Conservation (phyloP, 352 stramenopile genomes). For the Globisporangium rhizosaccharum region DNA sequence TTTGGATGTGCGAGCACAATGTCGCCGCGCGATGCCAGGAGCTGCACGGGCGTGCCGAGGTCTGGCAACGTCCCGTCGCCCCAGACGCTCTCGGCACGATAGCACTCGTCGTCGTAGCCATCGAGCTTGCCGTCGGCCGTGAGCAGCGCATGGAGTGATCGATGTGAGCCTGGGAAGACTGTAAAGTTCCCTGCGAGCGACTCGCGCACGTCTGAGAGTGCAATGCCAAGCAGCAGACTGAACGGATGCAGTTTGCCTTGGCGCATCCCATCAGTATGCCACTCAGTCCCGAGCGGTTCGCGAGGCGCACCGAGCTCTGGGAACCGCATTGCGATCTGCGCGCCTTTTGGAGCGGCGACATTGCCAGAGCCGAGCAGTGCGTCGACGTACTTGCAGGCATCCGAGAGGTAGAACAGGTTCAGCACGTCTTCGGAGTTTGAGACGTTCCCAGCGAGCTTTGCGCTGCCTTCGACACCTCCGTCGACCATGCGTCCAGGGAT, state of each 20-base stretch:
- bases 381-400: slow-evolving; percentile 54
- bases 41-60: slow-evolving; percentile 51
- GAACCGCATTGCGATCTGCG: slow-evolving; percentile 71
- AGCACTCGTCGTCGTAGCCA: slow-evolving; percentile 55
- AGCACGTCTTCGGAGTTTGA: slow-evolving; percentile 65
- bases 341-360: slow-evolving; percentile 42
- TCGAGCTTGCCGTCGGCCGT: slow-evolving; percentile 44
- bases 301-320: slow-evolving; percentile 57
- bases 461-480: slow-evolving; percentile 61
- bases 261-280: slow-evolving; percentile 80
- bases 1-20: slow-evolving; percentile 72
- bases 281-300: slow-evolving; percentile 63
- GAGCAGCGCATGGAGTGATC: slow-evolving; percentile 40
- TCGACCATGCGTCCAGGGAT: slow-evolving; percentile 64
- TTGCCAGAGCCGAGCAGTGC: slow-evolving; percentile 44
- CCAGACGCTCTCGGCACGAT: slow-evolving; percentile 67
- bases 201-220: slow-evolving; percentile 62
- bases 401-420: slow-evolving; percentile 46
- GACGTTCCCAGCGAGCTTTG: slow-evolving; percentile 63
- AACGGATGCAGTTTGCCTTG: slow-evolving; percentile 71
- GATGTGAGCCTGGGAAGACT: slow-evolving; percentile 65
- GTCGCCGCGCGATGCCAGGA: slow-evolving; percentile 50
- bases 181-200: slow-evolving; percentile 66
- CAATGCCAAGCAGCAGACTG: slow-evolving; percentile 54
- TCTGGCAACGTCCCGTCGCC: slow-evolving; percentile 65